Conservation (phyloP, 1,139 yeast species). For the Lipomyces yarrowii region DNA sequence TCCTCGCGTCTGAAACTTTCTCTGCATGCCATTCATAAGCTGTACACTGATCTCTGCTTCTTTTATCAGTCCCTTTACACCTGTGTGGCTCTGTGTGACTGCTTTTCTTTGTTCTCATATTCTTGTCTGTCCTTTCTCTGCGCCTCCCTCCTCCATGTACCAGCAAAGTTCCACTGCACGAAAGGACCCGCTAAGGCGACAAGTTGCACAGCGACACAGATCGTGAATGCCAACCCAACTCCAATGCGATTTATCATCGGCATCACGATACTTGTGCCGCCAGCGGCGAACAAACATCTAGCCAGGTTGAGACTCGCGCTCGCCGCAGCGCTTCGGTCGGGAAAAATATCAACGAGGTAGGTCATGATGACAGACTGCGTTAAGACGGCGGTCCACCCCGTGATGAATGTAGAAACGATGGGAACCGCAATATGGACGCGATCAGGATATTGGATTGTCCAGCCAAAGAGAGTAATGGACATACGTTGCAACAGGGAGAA, state of each 20-base stretch:
- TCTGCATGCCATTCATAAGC: too few species aligned
- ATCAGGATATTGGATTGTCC: constrained; percentile 55
- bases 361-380: constrained; percentile 45
- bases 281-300: constrained; percentile 62
- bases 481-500: constrained; percentile 36
- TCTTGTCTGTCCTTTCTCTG: constrained; percentile 5
- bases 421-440: constrained; percentile 57
- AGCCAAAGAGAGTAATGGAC: constrained; percentile 59
- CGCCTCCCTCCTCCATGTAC: constrained; percentile 3
- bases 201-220: not conserved
- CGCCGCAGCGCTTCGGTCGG: constrained; percentile 61
- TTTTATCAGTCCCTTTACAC: too few species aligned
- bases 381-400: constrained; percentile 49
- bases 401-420: constrained; percentile 54
- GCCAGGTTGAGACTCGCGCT: constrained; percentile 61
- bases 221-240: constrained; percentile 5
- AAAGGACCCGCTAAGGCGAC: not conserved
- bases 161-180: constrained; percentile 2
- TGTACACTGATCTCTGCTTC: too few species aligned
- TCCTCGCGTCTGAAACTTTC: too few species aligned
- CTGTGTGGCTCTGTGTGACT: too few species aligned
- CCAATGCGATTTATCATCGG: not conserved
- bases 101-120: not conserved
- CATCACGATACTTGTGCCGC: constrained; percentile 41
- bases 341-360: constrained; percentile 62